These are phyloP conservation scores for Colletotrichum aenigma DNA, from an alignment of 2,329 filamentous ascomycete species.

Conservation along the genomic window DNA sequence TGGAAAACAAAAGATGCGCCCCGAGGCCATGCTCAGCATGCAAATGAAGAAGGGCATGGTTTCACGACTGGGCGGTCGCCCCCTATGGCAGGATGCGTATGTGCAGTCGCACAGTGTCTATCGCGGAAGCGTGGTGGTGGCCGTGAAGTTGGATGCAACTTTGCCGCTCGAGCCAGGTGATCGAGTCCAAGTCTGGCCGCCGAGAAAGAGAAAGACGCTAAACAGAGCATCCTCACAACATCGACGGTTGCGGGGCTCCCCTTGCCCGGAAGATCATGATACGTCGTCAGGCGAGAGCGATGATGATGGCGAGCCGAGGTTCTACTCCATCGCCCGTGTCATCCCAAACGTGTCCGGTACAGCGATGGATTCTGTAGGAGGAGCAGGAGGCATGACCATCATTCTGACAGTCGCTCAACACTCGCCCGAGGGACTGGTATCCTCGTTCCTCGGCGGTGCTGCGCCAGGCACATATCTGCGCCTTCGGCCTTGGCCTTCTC, in stretches of 20 bases:
- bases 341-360: background rate
- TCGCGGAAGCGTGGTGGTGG: background rate
- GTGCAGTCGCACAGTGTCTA: conserved; percentile 2
- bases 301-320: conserved; percentile 3
- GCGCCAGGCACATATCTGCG: background rate
- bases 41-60: conserved; percentile 17
- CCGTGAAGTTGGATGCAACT: background rate
- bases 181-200: conserved; percentile 12
- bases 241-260: background rate
- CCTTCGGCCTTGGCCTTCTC: conserved; percentile 8
- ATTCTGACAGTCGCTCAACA: conserved; percentile 9
- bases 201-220: background rate
- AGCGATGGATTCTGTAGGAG: background rate
- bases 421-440: conserved; percentile 6
- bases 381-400: background rate
- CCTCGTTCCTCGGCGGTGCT: background rate
- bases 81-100: conserved; percentile 9
- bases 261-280: background rate
- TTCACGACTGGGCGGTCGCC: conserved; percentile 6
- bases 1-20: background rate
- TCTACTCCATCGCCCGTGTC: conserved; percentile 15
- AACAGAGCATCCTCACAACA: background rate
- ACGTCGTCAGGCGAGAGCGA: background rate
- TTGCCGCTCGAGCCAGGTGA: conserved; percentile 13
- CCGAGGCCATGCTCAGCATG: conserved; percentile 18